These are phyloP conservation scores for Yamagishiella unicocca DNA, from an alignment of 139 green algal species.

Conservation along the genomic window DNA sequence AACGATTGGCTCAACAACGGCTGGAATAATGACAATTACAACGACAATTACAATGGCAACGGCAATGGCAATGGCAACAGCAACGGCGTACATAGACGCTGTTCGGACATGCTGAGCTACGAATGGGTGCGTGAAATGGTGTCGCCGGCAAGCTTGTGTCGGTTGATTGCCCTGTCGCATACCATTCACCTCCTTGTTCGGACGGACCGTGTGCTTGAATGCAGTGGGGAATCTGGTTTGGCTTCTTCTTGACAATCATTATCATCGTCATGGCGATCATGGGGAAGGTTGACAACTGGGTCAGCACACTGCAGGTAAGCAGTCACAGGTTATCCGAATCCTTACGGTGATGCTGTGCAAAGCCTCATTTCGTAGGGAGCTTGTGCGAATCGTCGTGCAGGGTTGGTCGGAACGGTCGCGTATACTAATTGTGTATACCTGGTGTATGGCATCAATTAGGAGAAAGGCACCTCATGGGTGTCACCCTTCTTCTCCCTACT, in stretches of 20 bases:
- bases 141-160: no score
- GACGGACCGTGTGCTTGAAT: not conserved
- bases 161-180: no score
- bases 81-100: not conserved
- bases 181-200: not conserved
- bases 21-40: no score
- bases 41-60: not conserved
- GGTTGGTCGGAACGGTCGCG: no score
- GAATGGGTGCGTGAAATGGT: constrained; percentile 2
- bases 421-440: no score
- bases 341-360: no score
- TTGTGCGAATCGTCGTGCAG: no score
- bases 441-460: no score
- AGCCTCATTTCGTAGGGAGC: no score
- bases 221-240: constrained; percentile 36
- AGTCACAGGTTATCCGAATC: no score
- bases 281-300: not conserved
- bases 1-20: no score
- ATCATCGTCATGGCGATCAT: not conserved
- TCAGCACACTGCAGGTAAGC: constrained; percentile 14
- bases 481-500: not conserved
- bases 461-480: no score
- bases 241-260: constrained; percentile 9
- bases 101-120: not conserved
- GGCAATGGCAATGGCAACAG: not conserved